Evolutionary conservation across 148 eudicot genomes (phyloP).

Genomic region (Agrostemma githago): DNA sequence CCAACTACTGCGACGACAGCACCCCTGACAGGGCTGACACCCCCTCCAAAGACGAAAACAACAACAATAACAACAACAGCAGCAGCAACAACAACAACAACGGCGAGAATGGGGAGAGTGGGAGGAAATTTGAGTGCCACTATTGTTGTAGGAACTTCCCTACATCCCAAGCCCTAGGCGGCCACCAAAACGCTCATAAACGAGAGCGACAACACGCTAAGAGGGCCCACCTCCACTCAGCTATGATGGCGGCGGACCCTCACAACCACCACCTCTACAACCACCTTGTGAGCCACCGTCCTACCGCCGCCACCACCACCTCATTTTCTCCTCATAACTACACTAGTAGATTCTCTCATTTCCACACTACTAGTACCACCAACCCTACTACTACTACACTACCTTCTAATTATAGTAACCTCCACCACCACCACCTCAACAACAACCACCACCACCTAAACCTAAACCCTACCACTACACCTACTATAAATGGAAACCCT

Average conservation of each 20-base stretch:
- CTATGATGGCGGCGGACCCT: constrained; percentile 26
- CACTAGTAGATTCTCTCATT: constrained; percentile 8
- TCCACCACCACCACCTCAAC: background rate
- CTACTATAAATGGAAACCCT: constrained; percentile 71
- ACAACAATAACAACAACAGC: background rate
- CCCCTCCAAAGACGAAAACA: constrained; percentile 16
- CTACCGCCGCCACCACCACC: constrained; percentile 24
- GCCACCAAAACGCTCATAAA: constrained; percentile 97
- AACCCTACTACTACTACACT: constrained; percentile 1
- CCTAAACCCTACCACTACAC: constrained; percentile 20
- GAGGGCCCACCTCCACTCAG: constrained; percentile 68
- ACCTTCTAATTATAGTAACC: constrained; percentile 4
- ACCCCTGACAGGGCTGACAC: constrained; percentile 2
- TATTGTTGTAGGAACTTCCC: constrained; percentile 88
- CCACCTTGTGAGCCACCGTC: constrained; percentile 36
- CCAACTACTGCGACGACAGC: constrained; percentile 11
- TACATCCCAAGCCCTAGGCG: constrained; percentile 95
- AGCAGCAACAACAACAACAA: constrained; percentile 14
- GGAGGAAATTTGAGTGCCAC: constrained; percentile 82
- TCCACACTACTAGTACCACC: background rate
- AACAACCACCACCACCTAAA: background rate
- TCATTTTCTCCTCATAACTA: background rate
- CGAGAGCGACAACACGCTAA: constrained; percentile 88
- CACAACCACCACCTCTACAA: constrained; percentile 20
- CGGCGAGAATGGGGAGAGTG: constrained; percentile 11